Base-by-base conservation (phyloP, 1,284 basidiomycete species). In the Coniophora puteana region DNA sequence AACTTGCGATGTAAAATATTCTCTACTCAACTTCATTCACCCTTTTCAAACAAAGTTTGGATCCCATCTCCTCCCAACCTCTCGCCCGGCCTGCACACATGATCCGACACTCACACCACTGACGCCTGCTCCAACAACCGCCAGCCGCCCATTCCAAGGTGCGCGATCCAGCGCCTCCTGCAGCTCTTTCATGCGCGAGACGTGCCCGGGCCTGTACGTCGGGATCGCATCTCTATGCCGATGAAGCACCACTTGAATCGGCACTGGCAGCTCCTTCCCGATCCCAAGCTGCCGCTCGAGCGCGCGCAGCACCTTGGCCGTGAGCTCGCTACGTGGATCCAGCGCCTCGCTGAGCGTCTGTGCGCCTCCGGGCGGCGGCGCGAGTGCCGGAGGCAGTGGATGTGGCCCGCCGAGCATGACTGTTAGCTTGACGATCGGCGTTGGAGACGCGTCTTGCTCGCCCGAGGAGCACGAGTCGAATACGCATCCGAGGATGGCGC, bases 351-450 rank as follows among this genome's bases (percentile, higher is more conserved):
- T 46, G 11, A 59, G 34, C 13, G 29, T 20, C 4, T 68, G 62
- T 3, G 70, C 56, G 57, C 51, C 42, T 13, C 59, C 45, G 20
- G 43, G 46, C 16, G 44, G 21, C 25, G 39, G 24, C n/a, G n/a
- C n/a, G n/a, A 37, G 21, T 32, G 4, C 45, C 37, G 11, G 41
- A 41, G 14, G 37, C 5, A 32, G 55, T 27, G 70, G 71, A 58
- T 87, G 79, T 1, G 89, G 88, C 0, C 93, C 93, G 11, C 94
- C 93, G 27, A 93, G 68, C 91, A 99, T 96, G 38, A 93, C 78
- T 0, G 94, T 94, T 47, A 96, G 60, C 59, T 96, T 96, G 52
- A 76, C 58, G 20, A 57, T 50, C 5, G 44, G 33, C 13, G 40
- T 34, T 45, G 50, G 50, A 29, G 59, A 61, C 2, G 60, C 56